Evolutionary conservation across 2,329 filamentous ascomycete genomes (phyloP).

Genomic region (Talaromyces pinophilus): DNA sequence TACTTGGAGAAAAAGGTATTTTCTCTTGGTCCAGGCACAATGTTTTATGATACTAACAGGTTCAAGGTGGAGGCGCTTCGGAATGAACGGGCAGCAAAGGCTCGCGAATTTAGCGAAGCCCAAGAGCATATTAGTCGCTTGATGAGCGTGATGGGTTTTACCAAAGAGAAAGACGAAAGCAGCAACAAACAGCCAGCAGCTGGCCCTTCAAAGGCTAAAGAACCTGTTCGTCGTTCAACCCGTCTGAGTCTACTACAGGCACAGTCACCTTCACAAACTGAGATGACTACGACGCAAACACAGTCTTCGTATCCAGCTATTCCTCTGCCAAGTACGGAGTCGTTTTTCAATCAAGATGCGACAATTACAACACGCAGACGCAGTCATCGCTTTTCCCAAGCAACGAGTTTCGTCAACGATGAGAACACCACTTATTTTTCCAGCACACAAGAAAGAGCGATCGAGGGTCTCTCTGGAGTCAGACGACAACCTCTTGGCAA

Average conservation of each 20-base stretch:
- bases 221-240: conserved; percentile 14
- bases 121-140: conserved; percentile 42
- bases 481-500: conserved; percentile 31
- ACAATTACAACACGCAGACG: neutral
- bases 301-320: conserved; percentile 6
- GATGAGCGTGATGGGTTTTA: conserved; percentile 44
- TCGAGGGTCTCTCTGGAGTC: neutral
- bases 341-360: neutral
- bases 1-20: conserved; percentile 38
- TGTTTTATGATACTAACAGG: neutral
- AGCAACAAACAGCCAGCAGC: neutral
- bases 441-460: neutral
- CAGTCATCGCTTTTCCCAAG: conserved; percentile 3
- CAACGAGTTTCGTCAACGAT: conserved; percentile 2
- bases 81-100: conserved; percentile 40
- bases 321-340: neutral
- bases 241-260: conserved; percentile 19
- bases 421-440: neutral
- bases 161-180: conserved; percentile 27
- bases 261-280: conserved; percentile 15
- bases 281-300: conserved; percentile 8
- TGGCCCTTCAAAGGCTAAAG: conserved; percentile 25
- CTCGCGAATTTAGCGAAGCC: conserved; percentile 43
- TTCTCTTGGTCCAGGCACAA: neutral
- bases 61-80: conserved; percentile 38